phyloP scores from a whole-genome alignment of 352 stramenopile species.

The Elongisporangium anandrum region DNA sequence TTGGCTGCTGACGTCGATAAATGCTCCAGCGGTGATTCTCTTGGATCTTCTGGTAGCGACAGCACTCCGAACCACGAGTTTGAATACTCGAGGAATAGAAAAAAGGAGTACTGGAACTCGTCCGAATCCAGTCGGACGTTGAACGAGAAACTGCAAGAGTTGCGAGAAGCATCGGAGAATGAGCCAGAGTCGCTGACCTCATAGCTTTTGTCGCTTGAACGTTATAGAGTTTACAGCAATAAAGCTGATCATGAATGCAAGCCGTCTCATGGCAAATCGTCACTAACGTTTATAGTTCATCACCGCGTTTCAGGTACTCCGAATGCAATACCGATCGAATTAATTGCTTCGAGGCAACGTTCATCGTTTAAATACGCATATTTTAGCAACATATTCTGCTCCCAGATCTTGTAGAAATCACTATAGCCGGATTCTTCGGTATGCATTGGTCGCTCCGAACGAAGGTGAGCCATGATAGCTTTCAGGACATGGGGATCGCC shows the following conservation, averaged over 20 bases:
- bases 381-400: conserved; percentile 39
- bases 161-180: conserved; percentile 9
- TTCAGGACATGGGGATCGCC: background rate
- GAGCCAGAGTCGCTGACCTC: background rate
- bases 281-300: too few relatives aligned
- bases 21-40: background rate
- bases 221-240: background rate
- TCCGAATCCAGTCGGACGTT: conserved; percentile 16
- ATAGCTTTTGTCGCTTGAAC: background rate
- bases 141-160: conserved; percentile 13
- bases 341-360: conserved; percentile 16
- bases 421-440: background rate
- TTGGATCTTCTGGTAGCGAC: background rate
- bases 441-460: background rate
- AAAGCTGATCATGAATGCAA: background rate
- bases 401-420: conserved; percentile 25
- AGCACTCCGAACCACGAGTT: conserved; percentile 6
- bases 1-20: background rate
- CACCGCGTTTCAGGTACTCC: background rate
- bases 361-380: conserved; percentile 35
- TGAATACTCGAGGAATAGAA: conserved; percentile 10
- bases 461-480: background rate
- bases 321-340: background rate
- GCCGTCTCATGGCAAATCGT: background rate
- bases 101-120: conserved; percentile 14